Evolutionary conservation across 129 eudicot species (phyloP).

Genomic region (Saposhnikovia divaricata): DNA sequence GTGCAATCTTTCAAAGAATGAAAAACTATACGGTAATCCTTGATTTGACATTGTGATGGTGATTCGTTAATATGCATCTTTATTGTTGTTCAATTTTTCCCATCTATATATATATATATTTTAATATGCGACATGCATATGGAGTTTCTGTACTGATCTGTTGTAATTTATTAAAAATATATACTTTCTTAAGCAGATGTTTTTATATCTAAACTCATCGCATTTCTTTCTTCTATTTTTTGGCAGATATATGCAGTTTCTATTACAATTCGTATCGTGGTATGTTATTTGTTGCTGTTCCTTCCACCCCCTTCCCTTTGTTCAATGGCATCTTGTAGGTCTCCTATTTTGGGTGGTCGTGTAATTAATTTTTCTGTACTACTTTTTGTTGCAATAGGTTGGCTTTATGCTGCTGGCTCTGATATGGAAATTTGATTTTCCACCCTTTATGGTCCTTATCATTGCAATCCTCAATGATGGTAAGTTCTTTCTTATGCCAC

Average conservation of each 20-base stretch:
- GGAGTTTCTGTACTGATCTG: background rate
- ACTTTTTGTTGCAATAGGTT: constrained; percentile 40
- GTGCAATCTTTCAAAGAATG: constrained; percentile 75
- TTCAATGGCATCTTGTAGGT: background rate
- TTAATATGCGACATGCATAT: background rate
- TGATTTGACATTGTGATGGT: background rate
- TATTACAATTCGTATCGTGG: constrained; percentile 99
- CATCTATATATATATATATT: background rate
- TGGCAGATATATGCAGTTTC: constrained; percentile 97
- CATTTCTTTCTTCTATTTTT: constrained; percentile 4
- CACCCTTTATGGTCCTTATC: constrained; percentile 99
- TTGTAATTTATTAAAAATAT: background rate
- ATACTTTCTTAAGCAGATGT: background rate
- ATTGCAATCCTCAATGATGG: constrained; percentile 98
- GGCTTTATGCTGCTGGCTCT: constrained; percentile 96
- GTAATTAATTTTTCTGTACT: background rate
- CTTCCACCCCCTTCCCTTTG: background rate
- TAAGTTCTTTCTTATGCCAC: constrained; percentile 20
- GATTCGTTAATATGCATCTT: background rate
- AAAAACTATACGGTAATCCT: constrained; percentile 53
- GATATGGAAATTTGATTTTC: constrained; percentile 93
- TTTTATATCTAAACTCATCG: background rate
- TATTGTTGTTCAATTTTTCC: background rate
- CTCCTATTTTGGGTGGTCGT: constrained; percentile 1
- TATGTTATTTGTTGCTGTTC: constrained; percentile 24